Evolutionary conservation across 2,329 filamentous ascomycete species (phyloP).

Genomic region (Trichoderma atrobrunneum): DNA sequence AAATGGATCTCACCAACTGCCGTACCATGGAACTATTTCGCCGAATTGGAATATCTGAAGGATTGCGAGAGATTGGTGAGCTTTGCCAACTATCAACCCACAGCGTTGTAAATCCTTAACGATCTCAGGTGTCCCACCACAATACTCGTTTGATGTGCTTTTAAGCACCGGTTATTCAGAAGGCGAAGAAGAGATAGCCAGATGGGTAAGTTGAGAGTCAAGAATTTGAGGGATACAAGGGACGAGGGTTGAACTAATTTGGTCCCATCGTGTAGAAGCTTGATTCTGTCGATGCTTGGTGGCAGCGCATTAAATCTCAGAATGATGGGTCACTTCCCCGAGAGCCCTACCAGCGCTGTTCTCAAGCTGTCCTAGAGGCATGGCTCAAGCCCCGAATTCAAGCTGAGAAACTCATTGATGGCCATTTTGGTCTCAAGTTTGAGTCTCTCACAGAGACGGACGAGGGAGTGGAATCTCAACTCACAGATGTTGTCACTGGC

Average conservation of each 20-base stretch:
- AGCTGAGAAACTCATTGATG: background rate
- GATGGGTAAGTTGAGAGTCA: background rate
- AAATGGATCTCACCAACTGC: slow-evolving; percentile 9
- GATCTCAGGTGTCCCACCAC: background rate
- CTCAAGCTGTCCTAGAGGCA: background rate
- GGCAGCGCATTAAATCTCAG: background rate
- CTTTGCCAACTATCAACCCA: no score
- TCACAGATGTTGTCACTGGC: background rate
- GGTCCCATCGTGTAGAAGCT: background rate
- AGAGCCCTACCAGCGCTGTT: slow-evolving; percentile 11
- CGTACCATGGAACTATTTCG: slow-evolving; percentile 12
- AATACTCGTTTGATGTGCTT: background rate
- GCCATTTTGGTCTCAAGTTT: slow-evolving; percentile 6
- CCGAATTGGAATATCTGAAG: background rate
- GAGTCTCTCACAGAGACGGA: background rate
- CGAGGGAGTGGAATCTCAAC: background rate
- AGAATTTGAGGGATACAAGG: no score
- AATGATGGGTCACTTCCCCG: background rate
- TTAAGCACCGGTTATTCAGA: background rate
- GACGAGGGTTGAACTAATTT: background rate
- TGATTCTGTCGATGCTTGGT: background rate
- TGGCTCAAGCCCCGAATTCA: slow-evolving; percentile 11
- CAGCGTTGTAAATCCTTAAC: background rate
- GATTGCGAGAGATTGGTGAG: slow-evolving; percentile 5
- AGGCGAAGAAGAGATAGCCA: background rate